These are phyloP conservation scores for Pichia sp. DNA, from an alignment of 1,139 yeast genomes.

Conservation along the genomic window DNA sequence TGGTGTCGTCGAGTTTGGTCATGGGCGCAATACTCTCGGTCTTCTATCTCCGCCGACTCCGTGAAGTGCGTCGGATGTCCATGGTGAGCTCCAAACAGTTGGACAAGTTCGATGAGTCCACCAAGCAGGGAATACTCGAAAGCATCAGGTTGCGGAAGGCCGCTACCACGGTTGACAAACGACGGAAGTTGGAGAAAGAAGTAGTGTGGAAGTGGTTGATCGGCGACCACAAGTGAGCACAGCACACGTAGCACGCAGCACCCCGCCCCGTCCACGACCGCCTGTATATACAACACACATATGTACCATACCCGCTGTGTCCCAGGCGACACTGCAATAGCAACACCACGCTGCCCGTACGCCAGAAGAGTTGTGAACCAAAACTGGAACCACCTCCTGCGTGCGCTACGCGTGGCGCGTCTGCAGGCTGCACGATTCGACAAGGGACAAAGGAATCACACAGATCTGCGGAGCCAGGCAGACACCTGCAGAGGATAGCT, in stretches of 20 bases:
- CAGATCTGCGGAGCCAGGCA: no score
- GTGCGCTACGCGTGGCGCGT: no score
- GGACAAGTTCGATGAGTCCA: constrained; percentile 19
- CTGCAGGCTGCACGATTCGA: no score
- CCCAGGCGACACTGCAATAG: no score
- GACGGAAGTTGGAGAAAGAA: constrained; percentile 39
- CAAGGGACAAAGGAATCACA: no score
- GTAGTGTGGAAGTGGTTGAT: constrained; percentile 71
- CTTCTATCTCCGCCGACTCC: constrained; percentile 38
- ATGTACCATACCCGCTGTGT: no score
- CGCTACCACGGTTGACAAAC: constrained; percentile 1
- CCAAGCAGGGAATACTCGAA: constrained; percentile 12
- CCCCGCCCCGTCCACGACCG: no score
- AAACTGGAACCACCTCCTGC: no score
- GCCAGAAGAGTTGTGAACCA: no score
- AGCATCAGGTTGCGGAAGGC: constrained; percentile 5
- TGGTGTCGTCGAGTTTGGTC: constrained; percentile 43
- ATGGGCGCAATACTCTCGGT: constrained; percentile 40
- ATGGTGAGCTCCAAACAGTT: constrained; percentile 30
- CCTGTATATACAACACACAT: no score
- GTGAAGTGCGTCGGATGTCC: constrained; percentile 43
- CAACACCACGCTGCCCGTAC: no score
- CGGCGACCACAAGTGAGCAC: constrained; percentile 33
- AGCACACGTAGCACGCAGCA: background rate
- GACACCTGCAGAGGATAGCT: no score